phyloP scores from a whole-genome alignment of 164 flowering plant genomes.

The Magnolia changhungtana region DNA sequence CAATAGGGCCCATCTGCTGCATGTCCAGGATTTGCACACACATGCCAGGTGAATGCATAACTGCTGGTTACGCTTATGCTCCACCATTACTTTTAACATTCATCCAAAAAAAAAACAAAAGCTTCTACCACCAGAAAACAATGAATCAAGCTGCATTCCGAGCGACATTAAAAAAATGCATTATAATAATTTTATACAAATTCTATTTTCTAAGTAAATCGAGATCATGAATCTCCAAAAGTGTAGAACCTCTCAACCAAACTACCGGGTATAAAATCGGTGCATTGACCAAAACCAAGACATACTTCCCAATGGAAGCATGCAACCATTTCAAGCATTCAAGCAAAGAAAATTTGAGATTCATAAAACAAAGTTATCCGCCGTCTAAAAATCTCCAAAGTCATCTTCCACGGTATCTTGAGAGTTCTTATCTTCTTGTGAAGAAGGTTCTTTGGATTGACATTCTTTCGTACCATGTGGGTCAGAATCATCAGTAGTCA shows the following conservation, averaged over 20 bases:
- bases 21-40: too few species aligned
- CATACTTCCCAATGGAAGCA: conserved; percentile 13
- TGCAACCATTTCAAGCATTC: not conserved
- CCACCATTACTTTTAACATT: too few species aligned
- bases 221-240: too few species aligned
- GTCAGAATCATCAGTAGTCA: conserved; percentile 19
- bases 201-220: too few species aligned
- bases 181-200: too few species aligned
- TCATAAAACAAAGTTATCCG: conserved; percentile 28
- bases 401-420: conserved; percentile 68
- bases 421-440: conserved; percentile 27
- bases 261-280: not conserved
- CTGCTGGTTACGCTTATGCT: too few species aligned
- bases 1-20: too few species aligned
- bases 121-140: too few species aligned
- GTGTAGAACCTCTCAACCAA: not conserved
- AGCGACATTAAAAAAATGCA: too few species aligned
- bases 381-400: conserved; percentile 95
- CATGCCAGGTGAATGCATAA: too few species aligned
- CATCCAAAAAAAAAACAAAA: too few species aligned
- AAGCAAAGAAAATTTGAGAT: conserved; percentile 35
- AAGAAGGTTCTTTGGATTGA: conserved; percentile 21
- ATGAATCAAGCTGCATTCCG: too few species aligned
- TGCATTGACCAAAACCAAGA: conserved; percentile 9
- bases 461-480: conserved; percentile 17